Conservation (phyloP, 495 filamentous ascomycete species). For the Geopyxis carbonaria region DNA sequence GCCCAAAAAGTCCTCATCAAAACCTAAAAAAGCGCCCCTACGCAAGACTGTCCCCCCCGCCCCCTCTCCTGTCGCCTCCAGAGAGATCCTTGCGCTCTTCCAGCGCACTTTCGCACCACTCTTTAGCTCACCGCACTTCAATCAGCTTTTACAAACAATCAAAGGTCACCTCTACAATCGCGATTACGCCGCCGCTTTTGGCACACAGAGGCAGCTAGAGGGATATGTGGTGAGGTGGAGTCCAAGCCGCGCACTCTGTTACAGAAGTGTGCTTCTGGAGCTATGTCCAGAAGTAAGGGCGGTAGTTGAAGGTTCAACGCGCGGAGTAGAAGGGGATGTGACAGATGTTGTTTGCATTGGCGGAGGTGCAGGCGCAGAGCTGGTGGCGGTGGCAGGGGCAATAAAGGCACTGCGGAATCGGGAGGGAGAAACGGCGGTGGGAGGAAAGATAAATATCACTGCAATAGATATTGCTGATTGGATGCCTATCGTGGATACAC, state of each 20-base stretch:
- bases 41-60: neutral
- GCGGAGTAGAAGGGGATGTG: neutral
- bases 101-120: conserved; percentile 37
- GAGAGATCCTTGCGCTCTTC: conserved; percentile 65
- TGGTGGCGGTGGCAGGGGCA: conserved; percentile 54
- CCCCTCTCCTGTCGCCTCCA: conserved; percentile 21
- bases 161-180: conserved; percentile 72
- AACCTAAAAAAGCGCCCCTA: neutral
- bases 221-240: conserved; percentile 84
- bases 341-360: conserved; percentile 52
- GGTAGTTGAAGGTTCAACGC: conserved; percentile 15
- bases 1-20: neutral
- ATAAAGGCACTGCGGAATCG: conserved; percentile 18
- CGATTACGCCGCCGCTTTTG: conserved; percentile 70
- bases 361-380: conserved; percentile 72
- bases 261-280: conserved; percentile 45
- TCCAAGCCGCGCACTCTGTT: conserved; percentile 62
- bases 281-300: conserved; percentile 28
- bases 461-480: conserved; percentile 72
- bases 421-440: conserved; percentile 2
- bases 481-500: conserved; percentile 36
- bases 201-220: conserved; percentile 42
- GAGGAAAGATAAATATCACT: conserved; percentile 34
- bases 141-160: conserved; percentile 50
- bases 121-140: conserved; percentile 29